Evolutionary conservation across 78 protist genomes (phyloP), one percentile per base, ranked within the genome.

Genomic region (Carpediemonas membranifera): DNA sequence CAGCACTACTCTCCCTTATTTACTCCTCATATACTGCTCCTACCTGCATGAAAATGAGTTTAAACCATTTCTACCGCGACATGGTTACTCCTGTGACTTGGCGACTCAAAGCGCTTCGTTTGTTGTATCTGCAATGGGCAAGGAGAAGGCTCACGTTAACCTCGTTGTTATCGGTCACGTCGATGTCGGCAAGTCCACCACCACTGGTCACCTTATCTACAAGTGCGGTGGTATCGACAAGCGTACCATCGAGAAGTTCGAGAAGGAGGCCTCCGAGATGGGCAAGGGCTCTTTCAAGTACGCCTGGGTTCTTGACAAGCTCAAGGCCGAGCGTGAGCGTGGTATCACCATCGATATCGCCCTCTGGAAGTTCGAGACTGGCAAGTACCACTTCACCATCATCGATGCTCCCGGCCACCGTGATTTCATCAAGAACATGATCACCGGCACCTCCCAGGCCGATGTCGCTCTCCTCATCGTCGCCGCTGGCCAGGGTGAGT

Each of bases 341-440:
- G 75, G 79, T 34, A 68, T 74, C 58, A 74, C 79, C 21, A 65
- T 74, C 19, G 72, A 73, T 65, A 73, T 73, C 47, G 3, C 78
- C 50, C 56, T 63, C 30, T 65, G 59, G 55, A 2, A 73, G 41
- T 63, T 60, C 72, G 61, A 73, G 25, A 60, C 78, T n/a, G 30
- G 30, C 71, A 92, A 90, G 83, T 88, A 79, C 90, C 78, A 85
- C 84, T 90, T 80, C 92, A 94, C 99, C 81, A 84, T 95, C 83
- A 94, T 95, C 65, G 99, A 95, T 71, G 99, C 99, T 77, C 99
- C 99, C 36, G 99, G 99, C 44, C 99, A 95, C 76, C 39, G 96
- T 0, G 96, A 92, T 69, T 93, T 91, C n/a, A 65, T 73, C 31
- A 73, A 73, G 61, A 73, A 73, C 78, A 73, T 63, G 68, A 65